These are phyloP conservation scores for Leucosporidium creatinivorum DNA, from an alignment of 768 basidiomycete species.

Conservation along the genomic window DNA sequence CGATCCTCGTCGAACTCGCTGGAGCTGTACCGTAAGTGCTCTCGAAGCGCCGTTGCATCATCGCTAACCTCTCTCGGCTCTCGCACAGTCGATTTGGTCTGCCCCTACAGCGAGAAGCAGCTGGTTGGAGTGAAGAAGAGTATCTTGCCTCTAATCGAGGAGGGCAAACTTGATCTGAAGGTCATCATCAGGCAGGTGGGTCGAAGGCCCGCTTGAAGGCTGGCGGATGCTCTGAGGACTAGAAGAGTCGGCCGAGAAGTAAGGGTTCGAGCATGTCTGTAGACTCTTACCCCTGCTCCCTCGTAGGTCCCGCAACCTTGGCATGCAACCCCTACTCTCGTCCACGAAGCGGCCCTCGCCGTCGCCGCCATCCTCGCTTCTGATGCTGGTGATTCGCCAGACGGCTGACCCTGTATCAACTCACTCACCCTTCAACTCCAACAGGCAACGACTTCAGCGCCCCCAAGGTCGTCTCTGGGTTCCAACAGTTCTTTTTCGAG, in stretches of 20 bases:
- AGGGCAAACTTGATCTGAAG: background rate
- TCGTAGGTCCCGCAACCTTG: constrained; percentile 24
- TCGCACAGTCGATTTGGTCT: constrained; percentile 4
- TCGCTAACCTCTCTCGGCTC: background rate
- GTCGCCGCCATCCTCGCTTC: constrained; percentile 12
- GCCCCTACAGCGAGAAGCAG: constrained; percentile 26
- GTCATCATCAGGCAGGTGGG: constrained; percentile 11
- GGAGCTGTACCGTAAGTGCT: constrained; percentile 15
- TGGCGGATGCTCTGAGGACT: too few relatives aligned
- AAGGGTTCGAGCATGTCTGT: background rate
- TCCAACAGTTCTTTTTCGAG: constrained; percentile 15
- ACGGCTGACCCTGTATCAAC: background rate
- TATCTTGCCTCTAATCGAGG: constrained; percentile 21
- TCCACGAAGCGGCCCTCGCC: constrained; percentile 30
- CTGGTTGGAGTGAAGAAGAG: constrained; percentile 7
- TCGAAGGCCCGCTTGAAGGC: too few relatives aligned
- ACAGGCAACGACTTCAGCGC: constrained; percentile 2
- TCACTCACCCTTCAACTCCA: too few relatives aligned
- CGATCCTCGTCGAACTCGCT: constrained; percentile 12
- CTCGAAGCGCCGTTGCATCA: background rate
- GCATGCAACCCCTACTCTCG: constrained; percentile 23
- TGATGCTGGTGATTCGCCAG: background rate
- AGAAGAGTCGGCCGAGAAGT: too few relatives aligned
- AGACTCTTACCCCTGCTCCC: background rate
- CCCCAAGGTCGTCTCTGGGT: background rate